Evolutionary conservation across 1,139 yeast species (phyloP), one percentile per base, ranked within the genome.

Genomic region (Kodamaea arcana): DNA sequence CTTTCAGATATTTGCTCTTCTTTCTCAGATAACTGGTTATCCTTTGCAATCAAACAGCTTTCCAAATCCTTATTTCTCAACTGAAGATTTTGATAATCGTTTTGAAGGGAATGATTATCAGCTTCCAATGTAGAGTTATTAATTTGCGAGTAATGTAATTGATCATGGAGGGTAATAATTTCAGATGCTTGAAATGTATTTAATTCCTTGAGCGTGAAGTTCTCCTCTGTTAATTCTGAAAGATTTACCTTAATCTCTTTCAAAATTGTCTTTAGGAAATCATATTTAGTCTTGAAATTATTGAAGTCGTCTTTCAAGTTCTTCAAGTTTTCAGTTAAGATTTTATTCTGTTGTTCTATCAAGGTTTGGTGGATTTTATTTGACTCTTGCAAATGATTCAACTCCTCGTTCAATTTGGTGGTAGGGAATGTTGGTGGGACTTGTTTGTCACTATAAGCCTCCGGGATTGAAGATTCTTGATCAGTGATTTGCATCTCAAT

Each of bases 291-390:
- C 24, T 43, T 42, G 37, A 49, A 48, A 3, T n/a, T 27, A 6
- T 26, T 29, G 23, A 51, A 42, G 8, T 53, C 58, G 1, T 34
- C 30, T 27, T 41, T 41, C 30, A 53, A 38, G 7, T 42, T 48
- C 6, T 32, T 36, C 28, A 52, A 29, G 27, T 42, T 44, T 15
- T 35, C 28, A 15, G 30, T 37, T 18, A 47, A 32, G 6, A 36
- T 16, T 1, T 38, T 30, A 27, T 45, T 47, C 25, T 50, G 45
- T 7, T 37, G 43, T 4, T 28, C 33, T 14, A 38, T 32, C 3
- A 40, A 14, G 8, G 27, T 27, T 13, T 40, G 28, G 16, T 37
- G 41, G 14, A 31, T 40, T 4, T 20, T 18, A 21, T 40, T 40
- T 17, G 36, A 25, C 3, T 38, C 27, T 15, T 39, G 38, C 23